Evolutionary conservation across 2,329 filamentous ascomycete genomes (phyloP).

Genomic region (Botrytis pseudocinerea): DNA sequence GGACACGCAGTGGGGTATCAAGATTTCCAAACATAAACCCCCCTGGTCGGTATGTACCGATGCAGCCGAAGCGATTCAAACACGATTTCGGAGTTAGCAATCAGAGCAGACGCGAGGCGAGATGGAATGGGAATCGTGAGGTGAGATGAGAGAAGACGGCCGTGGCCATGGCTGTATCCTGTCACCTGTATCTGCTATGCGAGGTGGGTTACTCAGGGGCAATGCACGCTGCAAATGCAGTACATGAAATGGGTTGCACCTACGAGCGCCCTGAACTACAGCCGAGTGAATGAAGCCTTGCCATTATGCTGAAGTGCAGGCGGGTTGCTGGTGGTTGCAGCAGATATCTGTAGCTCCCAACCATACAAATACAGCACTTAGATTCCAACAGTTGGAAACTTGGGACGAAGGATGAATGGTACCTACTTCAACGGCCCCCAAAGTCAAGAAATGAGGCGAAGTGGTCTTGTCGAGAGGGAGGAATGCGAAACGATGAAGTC

Average conservation of each 20-base stretch:
- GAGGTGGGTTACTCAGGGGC: conserved; percentile 14
- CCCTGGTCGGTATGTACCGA: conserved; percentile 17
- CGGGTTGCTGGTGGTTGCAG: conserved; percentile 16
- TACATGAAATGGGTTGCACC: conserved; percentile 16
- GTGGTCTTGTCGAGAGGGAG: neutral
- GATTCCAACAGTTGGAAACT: conserved; percentile 22
- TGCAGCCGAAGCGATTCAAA: conserved; percentile 4
- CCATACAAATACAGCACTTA: neutral
- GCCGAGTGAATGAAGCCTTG: conserved; percentile 18
- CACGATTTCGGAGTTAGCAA: neutral
- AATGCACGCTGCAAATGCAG: conserved; percentile 20
- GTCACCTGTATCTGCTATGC: neutral
- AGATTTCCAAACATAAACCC: conserved; percentile 2
- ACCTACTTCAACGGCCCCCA: conserved; percentile 7
- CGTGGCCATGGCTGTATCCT: conserved; percentile 13
- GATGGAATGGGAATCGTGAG: conserved; percentile 1
- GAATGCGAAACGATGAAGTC: conserved; percentile 8
- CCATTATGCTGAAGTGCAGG: conserved; percentile 14
- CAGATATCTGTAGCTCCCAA: conserved; percentile 9
- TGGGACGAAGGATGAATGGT: conserved; percentile 13
- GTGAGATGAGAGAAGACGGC: conserved; percentile 4
- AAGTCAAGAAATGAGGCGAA: conserved; percentile 16
- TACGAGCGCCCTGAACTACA: conserved; percentile 3
- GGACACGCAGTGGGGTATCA: conserved; percentile 7
- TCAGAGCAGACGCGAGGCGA: conserved; percentile 9